A percentile compares a stretch with the other conserved stretches of the same genome.
Conservation (phyloP, 345 rosid genomes). For the Lumnitzera littorea region DNA sequence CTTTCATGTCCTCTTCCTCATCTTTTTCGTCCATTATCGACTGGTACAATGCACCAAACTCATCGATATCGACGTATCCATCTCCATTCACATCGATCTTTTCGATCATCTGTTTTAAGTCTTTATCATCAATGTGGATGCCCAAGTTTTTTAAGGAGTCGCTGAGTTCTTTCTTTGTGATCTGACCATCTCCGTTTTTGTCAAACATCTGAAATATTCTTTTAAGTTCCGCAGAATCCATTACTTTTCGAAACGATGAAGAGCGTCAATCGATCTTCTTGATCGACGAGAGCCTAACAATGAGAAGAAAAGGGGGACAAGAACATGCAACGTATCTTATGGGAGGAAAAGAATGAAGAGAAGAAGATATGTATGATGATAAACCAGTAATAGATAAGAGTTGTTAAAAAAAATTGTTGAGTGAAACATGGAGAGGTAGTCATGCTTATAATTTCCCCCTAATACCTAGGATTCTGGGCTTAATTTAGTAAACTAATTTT, state of each 20-base stretch:
- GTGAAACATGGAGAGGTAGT: no score
- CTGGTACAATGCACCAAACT: slow-evolving; percentile 68
- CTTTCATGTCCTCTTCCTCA: slow-evolving; percentile 77
- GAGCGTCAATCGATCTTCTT: neutral
- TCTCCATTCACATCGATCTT: slow-evolving; percentile 82
- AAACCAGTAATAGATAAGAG: neutral
- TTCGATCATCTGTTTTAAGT: slow-evolving; percentile 67
- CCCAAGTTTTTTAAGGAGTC: slow-evolving; percentile 70
- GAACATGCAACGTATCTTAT: slow-evolving; percentile 13
- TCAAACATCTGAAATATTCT: slow-evolving; percentile 92
- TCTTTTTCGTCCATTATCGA: slow-evolving; percentile 81
- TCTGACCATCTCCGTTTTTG: slow-evolving; percentile 73
- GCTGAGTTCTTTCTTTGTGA: slow-evolving; percentile 60
- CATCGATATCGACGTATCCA: slow-evolving; percentile 78
- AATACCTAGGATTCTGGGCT: no score
- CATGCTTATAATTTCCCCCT: no score
- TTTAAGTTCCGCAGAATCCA: slow-evolving; percentile 68
- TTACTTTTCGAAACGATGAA: neutral
- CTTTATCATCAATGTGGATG: slow-evolving; percentile 55
- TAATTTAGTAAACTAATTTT: no score
- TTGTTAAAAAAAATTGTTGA: no score
- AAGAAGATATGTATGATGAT: slow-evolving; percentile 18
- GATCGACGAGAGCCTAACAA: no score
- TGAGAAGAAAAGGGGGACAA: neutral
- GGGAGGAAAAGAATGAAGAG: slow-evolving; percentile 28